phyloP scores from a whole-genome alignment of 1,284 basidiomycete genomes.

The Inonotus obliquus region DNA sequence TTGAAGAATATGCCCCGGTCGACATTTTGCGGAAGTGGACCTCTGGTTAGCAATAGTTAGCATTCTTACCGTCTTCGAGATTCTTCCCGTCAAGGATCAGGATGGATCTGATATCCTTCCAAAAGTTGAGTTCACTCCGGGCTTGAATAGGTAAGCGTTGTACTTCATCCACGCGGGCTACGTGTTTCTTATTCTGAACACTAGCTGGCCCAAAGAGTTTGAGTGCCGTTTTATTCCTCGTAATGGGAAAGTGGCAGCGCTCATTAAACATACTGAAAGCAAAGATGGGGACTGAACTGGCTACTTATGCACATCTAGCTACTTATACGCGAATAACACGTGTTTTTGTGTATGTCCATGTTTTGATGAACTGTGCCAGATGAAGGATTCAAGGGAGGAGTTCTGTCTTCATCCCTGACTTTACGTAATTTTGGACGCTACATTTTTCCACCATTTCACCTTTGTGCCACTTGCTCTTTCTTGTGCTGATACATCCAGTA shows the following conservation, averaged over 20 bases:
- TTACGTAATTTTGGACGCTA: too few species aligned
- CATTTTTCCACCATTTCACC: too few species aligned
- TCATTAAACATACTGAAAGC: neutral
- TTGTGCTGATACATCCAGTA: too few species aligned
- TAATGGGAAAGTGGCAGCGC: conserved; percentile 4
- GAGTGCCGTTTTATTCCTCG: conserved; percentile 23
- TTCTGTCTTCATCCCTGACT: too few species aligned
- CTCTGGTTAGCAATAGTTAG: conserved; percentile 16
- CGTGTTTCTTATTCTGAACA: too few species aligned
- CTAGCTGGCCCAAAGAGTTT: conserved; percentile 25
- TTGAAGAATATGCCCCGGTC: conserved; percentile 24
- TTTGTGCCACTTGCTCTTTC: too few species aligned
- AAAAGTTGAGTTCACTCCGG: neutral
- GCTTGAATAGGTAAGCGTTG: neutral
- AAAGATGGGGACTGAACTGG: neutral
- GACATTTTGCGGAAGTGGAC: conserved; percentile 21
- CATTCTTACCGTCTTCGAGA: conserved; percentile 14
- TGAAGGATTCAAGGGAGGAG: too few species aligned
- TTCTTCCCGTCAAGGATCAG: conserved; percentile 3
- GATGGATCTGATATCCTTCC: conserved; percentile 20
- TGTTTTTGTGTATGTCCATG: too few species aligned
- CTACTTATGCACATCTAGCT: too few species aligned
- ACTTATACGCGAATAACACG: too few species aligned
- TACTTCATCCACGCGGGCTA: neutral
- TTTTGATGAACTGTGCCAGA: too few species aligned